phyloP scores from a whole-genome alignment of 2,329 filamentous ascomycete species.

The Stemphylium vesicarium region DNA sequence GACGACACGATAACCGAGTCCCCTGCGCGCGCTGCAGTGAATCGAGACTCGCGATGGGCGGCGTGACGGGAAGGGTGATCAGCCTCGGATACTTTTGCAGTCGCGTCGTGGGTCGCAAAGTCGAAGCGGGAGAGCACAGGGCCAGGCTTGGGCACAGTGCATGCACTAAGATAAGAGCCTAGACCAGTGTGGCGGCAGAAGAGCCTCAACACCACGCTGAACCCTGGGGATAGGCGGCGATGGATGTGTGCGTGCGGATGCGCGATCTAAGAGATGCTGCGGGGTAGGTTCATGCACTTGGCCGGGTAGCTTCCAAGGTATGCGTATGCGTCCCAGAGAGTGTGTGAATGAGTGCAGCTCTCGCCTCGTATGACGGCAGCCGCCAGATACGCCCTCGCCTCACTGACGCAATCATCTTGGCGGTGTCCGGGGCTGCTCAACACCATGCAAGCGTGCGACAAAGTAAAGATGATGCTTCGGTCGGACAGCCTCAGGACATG shows the following conservation, averaged over 20 bases:
- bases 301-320: neutral
- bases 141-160: conserved; percentile 15
- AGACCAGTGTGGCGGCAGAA: conserved; percentile 9
- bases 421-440: neutral
- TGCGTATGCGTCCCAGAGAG: neutral
- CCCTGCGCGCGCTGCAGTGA: conserved; percentile 13
- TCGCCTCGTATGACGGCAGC: conserved; percentile 10
- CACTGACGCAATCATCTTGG: conserved; percentile 16
- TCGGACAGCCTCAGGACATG: no score
- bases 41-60: conserved; percentile 11
- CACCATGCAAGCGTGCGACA: neutral
- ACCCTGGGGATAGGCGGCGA: conserved; percentile 6
- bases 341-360: conserved; percentile 9
- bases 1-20: neutral
- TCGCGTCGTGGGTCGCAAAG: conserved; percentile 28
- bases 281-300: conserved; percentile 6
- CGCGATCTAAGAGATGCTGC: conserved; percentile 2
- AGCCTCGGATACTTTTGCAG: conserved; percentile 22
- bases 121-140: conserved; percentile 19
- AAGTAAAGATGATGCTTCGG: no score
- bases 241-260: neutral
- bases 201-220: conserved; percentile 19
- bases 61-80: conserved; percentile 25
- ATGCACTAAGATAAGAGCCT: conserved; percentile 28
- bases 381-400: conserved; percentile 1